Evolutionary conservation across 2,329 filamentous ascomycete genomes (phyloP).

Genomic region (Emergomyces orientalis): DNA sequence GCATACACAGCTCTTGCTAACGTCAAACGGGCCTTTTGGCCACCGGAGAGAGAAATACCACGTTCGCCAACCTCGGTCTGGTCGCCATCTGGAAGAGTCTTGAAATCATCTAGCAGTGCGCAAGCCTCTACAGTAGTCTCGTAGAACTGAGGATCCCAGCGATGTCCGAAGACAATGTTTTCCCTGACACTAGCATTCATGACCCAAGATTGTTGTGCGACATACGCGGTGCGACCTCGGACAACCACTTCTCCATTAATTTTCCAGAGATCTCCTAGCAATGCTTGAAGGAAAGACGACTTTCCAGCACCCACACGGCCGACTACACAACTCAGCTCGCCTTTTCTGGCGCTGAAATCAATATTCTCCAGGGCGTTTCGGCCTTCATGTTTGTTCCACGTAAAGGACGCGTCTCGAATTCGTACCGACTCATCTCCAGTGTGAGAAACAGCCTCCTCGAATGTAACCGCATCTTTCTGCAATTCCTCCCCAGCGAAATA

Average conservation of each 20-base stretch:
- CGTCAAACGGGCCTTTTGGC: slow-evolving; percentile 89
- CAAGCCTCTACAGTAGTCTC: slow-evolving; percentile 87
- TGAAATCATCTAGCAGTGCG: slow-evolving; percentile 82
- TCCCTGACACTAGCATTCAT: slow-evolving; percentile 97
- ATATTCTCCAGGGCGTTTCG: slow-evolving; percentile 66
- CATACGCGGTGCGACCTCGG: slow-evolving; percentile 77
- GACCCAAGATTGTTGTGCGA: slow-evolving; percentile 88
- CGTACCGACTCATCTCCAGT: slow-evolving; percentile 76
- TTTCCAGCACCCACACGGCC: slow-evolving; percentile 93
- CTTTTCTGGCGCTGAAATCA: slow-evolving; percentile 80
- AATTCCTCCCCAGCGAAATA: slow-evolving; percentile 86
- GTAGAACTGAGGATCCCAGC: slow-evolving; percentile 89
- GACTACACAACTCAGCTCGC: slow-evolving; percentile 85
- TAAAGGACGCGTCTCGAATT: slow-evolving; percentile 78
- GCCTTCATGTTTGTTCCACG: slow-evolving; percentile 79
- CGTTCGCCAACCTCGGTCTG: slow-evolving; percentile 94
- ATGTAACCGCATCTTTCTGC: slow-evolving; percentile 68
- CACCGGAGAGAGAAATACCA: slow-evolving; percentile 89
- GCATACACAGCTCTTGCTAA: slow-evolving; percentile 92
- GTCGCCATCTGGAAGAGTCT: slow-evolving; percentile 86
- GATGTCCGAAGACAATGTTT: slow-evolving; percentile 93
- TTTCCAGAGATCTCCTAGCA: slow-evolving; percentile 90
- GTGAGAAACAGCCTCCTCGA: slow-evolving; percentile 61
- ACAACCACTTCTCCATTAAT: slow-evolving; percentile 72
- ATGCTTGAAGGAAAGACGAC: slow-evolving; percentile 78